A percentile compares a stretch with the other conserved stretches of the same genome.
phyloP scores from a whole-genome alignment of 441 rosid species.

The Pelargonium citronellum region DNA sequence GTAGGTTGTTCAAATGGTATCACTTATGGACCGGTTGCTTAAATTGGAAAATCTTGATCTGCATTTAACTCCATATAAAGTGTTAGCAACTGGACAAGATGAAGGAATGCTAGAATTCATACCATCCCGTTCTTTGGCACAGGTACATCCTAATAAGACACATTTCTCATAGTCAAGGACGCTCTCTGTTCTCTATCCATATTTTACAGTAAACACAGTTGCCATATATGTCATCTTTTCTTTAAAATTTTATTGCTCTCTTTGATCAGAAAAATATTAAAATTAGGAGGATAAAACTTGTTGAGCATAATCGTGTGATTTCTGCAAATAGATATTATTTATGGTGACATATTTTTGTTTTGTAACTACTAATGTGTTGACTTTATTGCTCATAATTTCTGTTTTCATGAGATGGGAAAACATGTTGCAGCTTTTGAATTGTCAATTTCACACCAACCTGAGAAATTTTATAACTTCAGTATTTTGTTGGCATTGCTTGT shows the following conservation, averaged over 20 bases:
- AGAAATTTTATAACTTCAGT: not conserved
- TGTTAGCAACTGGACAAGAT: slow-evolving; percentile 95
- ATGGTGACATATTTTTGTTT: not conserved
- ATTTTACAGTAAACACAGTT: not conserved
- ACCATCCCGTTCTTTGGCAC: slow-evolving; percentile 89
- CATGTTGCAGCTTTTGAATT: not conserved
- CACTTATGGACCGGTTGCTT: slow-evolving; percentile 95
- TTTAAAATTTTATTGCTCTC: not conserved
- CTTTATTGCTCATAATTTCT: not conserved
- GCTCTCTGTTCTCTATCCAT: not conserved
- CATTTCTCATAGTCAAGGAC: slow-evolving; percentile 10
- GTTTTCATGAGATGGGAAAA: not conserved
- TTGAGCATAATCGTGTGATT: not conserved
- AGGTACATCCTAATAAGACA: slow-evolving; percentile 42
- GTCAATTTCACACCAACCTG: not conserved
- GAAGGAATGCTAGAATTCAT: slow-evolving; percentile 98
- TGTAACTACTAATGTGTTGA: not conserved
- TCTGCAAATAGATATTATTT: not conserved
- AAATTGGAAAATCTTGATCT: slow-evolving; percentile 93
- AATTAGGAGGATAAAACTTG: not conserved
- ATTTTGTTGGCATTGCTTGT: not conserved
- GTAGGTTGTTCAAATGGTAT: slow-evolving; percentile 98
- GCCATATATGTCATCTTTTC: not conserved
- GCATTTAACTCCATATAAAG: slow-evolving; percentile 87
- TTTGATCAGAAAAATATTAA: not conserved